Conservation (phyloP, 192 early-diverging fungal species). For the Ambispora gerdemannii region DNA sequence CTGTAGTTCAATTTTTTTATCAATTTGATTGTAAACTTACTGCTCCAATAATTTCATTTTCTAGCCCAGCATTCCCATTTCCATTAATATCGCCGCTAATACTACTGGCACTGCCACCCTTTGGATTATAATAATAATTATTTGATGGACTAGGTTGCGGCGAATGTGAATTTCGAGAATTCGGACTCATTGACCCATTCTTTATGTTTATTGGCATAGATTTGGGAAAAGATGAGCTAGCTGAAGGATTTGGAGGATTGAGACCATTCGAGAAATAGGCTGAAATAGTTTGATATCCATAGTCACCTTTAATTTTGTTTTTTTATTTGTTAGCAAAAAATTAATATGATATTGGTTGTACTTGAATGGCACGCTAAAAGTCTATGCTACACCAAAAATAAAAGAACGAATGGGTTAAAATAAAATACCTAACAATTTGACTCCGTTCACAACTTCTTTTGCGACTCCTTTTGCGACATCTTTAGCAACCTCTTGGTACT, state of each 20-base stretch:
- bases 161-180: slow-evolving; percentile 4
- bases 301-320: slow-evolving; percentile 44
- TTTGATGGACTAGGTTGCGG: slow-evolving; percentile 21
- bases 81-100: slow-evolving; percentile 6
- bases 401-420: neutral
- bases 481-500: slow-evolving; percentile 42
- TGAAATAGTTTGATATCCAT: slow-evolving; percentile 64
- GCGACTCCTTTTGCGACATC: slow-evolving; percentile 70
- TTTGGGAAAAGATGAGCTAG: slow-evolving; percentile 33
- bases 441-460: slow-evolving; percentile 74
- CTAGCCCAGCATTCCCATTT: slow-evolving; percentile 19
- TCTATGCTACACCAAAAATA: no score
- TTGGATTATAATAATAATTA: slow-evolving; percentile 19
- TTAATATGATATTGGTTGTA: no score
- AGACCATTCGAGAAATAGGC: slow-evolving; percentile 46
- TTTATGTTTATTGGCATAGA: slow-evolving; percentile 27
- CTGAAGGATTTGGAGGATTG: slow-evolving; percentile 29
- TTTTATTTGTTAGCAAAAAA: neutral
- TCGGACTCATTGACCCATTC: slow-evolving; percentile 13
- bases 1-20: neutral
- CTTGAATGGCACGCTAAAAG: no score
- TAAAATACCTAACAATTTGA: slow-evolving; percentile 63
- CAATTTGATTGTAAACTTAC: slow-evolving; percentile 30
- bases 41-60: slow-evolving; percentile 40
- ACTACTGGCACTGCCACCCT: neutral